Evolutionary conservation across 768 basidiomycete species (phyloP).

Genomic region (Lactifluus subvellereus): DNA sequence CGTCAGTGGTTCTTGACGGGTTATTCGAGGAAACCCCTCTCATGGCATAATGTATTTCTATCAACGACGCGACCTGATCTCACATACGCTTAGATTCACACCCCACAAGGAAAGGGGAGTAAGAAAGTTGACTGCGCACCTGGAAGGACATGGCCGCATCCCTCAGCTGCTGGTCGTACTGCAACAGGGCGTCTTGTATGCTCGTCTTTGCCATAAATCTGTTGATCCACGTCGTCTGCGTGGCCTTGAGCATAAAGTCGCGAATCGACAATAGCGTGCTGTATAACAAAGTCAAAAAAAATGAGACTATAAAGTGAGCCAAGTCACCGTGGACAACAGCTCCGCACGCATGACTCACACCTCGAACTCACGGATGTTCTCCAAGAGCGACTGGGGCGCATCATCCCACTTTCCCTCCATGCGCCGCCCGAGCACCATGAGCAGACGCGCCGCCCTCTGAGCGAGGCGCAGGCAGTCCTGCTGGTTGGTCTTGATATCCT

Average conservation of each 20-base stretch:
- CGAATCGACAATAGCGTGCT: conserved; percentile 24
- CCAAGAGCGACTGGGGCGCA: conserved; percentile 23
- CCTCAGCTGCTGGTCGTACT: conserved; percentile 17
- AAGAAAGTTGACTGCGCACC: background rate
- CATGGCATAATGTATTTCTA: conserved; percentile 25
- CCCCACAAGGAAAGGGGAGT: background rate
- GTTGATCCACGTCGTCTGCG: conserved; percentile 23
- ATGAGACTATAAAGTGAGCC: background rate
- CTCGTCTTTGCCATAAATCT: conserved; percentile 20
- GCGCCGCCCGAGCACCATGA: conserved; percentile 18
- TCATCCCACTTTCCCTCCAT: conserved; percentile 27
- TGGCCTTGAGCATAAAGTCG: conserved; percentile 23
- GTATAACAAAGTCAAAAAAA: background rate
- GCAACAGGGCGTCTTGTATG: conserved; percentile 18
- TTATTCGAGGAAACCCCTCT: background rate
- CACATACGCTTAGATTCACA: background rate
- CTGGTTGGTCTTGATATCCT: conserved; percentile 25
- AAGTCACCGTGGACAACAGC: background rate
- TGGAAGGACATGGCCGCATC: conserved; percentile 25
- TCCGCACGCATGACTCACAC: conserved; percentile 10
- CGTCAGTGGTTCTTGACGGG: background rate
- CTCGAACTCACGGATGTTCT: conserved; percentile 25
- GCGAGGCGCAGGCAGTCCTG: conserved; percentile 22
- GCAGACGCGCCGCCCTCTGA: conserved; percentile 20
- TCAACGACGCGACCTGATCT: conserved; percentile 22